Evolutionary conservation across 164 flowering plant species (phyloP).

Genomic region (Umbellularia californica): DNA sequence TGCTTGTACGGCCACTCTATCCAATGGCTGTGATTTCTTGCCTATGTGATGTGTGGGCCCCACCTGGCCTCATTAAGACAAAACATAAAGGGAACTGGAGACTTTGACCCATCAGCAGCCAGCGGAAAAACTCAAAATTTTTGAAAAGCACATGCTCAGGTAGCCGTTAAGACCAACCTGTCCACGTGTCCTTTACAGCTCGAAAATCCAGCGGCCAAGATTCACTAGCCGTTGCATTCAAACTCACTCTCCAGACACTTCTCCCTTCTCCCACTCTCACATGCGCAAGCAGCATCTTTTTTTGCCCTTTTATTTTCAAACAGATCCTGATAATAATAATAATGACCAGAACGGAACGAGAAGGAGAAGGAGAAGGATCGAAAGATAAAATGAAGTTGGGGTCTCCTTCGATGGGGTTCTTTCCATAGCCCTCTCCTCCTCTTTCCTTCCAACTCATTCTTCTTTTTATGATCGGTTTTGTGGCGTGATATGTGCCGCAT

Average conservation of each 20-base stretch:
- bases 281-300: slow-evolving; percentile 4
- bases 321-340: background rate
- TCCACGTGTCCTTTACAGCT: slow-evolving; percentile 37
- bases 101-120: background rate
- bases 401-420: slow-evolving; percentile 18
- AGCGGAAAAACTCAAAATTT: slow-evolving; percentile 6
- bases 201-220: slow-evolving; percentile 39
- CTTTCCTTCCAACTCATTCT: slow-evolving; percentile 17
- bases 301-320: background rate
- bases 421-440: slow-evolving; percentile 6
- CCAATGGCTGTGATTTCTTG: too few species aligned
- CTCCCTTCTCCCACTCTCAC: slow-evolving; percentile 38
- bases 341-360: slow-evolving; percentile 2
- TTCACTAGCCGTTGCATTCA: slow-evolving; percentile 81
- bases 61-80: too few species aligned
- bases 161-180: slow-evolving; percentile 19
- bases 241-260: slow-evolving; percentile 36
- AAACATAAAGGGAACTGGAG: too few species aligned
- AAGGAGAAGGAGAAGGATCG: background rate
- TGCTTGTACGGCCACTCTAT: too few species aligned
- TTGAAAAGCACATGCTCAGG: slow-evolving; percentile 15
- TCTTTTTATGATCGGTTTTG: slow-evolving; percentile 1
- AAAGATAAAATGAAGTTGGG: background rate
- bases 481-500: background rate
- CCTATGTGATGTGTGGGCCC: too few species aligned